Base-by-base conservation (phyloP, 2,329 filamentous ascomycete species). In the Coniochaeta prunicola region DNA sequence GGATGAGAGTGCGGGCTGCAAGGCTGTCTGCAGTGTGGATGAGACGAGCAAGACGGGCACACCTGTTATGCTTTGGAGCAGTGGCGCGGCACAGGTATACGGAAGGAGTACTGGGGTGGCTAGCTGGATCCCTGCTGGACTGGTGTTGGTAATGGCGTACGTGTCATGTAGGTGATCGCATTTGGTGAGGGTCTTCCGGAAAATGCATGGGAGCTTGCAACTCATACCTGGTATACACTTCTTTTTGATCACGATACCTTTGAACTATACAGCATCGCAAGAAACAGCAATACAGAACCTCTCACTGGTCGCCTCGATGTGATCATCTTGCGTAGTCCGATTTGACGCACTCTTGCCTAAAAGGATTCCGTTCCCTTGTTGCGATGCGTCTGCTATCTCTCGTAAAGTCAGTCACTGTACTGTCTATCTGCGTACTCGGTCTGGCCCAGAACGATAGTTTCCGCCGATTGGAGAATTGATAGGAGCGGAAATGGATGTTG, bases 31-130 rank as follows among this genome's bases (percentile, higher is more conserved):
- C 60, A 77, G 69, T 53, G 70, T 73, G 60, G 72, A 73, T 63
- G 67, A 72, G 33, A 70, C 71, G 12, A 58, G 65, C 17, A 67
- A 69, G 53, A 60, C 69, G 26, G 77, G 77, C n/a, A 70, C 69
- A 59, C 68, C 74, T 7, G 75, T 78, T 1, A 64, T 75, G 60
- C 48, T 75, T 63, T 68, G 64, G 64, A 66, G 2, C 12, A 50
- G 45, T 12, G 45, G 45, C 21, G 24, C 53, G 24, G 60, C 30
- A 6, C 19, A 7, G 38, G 31, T 45, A 7, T 31, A 24, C 42
- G n/a, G n/a, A 10, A 54, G 50, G 53, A n/a, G n/a, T 21, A 19
- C 17, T 24, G 48, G 42, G 15, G 8, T 61, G 36, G 17, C 57
- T 13, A n/a, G 26, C 3, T 64, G 62, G 63, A 57, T 66, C 26